These are phyloP conservation scores for Ophiostoma himal-ulmi DNA, from an alignment of 2,329 filamentous ascomycete genomes.

Conservation along the genomic window DNA sequence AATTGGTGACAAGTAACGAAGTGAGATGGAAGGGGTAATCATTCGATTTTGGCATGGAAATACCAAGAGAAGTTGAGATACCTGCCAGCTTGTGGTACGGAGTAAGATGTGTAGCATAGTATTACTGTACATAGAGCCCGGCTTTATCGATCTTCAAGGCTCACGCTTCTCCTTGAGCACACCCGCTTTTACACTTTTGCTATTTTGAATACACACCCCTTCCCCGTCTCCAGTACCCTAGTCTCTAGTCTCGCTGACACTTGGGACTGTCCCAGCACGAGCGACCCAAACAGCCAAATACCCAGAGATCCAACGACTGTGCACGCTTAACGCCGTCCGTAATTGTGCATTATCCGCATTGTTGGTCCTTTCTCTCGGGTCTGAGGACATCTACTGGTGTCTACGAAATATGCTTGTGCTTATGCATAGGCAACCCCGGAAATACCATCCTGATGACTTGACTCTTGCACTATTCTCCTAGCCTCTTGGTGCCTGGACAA, in stretches of 20 bases:
- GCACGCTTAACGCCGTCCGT: background rate
- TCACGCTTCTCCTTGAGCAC: slow-evolving; percentile 7
- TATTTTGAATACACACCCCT: background rate
- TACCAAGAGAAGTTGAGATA: no score
- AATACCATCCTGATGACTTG: background rate
- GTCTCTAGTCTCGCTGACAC: background rate
- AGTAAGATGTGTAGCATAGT: background rate
- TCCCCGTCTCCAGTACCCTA: background rate
- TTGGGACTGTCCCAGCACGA: background rate
- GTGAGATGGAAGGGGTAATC: slow-evolving; percentile 1
- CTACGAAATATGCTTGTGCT: background rate
- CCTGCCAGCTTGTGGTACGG: background rate
- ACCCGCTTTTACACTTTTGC: background rate
- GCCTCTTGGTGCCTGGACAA: background rate
- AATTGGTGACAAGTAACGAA: background rate
- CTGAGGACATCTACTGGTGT: no score
- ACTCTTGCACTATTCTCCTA: background rate
- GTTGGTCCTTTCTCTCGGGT: background rate
- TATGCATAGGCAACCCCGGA: background rate
- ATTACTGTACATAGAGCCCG: background rate
- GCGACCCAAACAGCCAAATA: background rate
- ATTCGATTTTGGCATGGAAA: background rate
- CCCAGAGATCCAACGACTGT: background rate
- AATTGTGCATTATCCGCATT: background rate
- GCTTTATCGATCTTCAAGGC: slow-evolving; percentile 5